A percentile compares a stretch with the other conserved stretches of the same genome.
These are phyloP conservation scores for Fusarium humuli DNA, from an alignment of 2,329 filamentous ascomycete genomes.

Conservation along the genomic window DNA sequence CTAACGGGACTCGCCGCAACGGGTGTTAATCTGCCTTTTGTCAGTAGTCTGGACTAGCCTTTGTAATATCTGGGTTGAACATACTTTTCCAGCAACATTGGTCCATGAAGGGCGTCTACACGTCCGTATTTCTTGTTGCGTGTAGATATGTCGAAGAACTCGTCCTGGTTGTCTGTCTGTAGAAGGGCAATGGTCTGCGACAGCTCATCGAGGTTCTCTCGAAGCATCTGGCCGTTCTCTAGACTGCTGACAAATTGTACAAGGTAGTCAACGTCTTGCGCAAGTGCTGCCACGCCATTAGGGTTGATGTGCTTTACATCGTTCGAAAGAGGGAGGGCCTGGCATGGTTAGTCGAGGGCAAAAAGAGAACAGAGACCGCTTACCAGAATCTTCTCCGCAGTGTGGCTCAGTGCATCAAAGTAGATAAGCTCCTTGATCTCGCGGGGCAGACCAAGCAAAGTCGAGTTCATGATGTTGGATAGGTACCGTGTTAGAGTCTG, in stretches of 20 bases:
- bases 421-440: conserved; percentile 99
- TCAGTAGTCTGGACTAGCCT: conserved; percentile 1
- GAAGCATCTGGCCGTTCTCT: conserved; percentile 84
- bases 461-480: conserved; percentile 96
- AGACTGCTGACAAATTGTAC: conserved; percentile 87
- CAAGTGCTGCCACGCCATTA: conserved; percentile 82
- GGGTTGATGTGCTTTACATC: conserved; percentile 89
- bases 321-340: conserved; percentile 80
- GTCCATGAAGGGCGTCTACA: conserved; percentile 91
- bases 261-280: conserved; percentile 85
- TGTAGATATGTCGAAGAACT: conserved; percentile 93
- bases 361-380: conserved; percentile 33
- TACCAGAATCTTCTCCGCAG: conserved; percentile 85
- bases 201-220: conserved; percentile 90
- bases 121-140: conserved; percentile 94
- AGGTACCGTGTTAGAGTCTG: conserved; percentile 93
- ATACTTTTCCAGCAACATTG: conserved; percentile 91
- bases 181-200: conserved; percentile 92
- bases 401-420: conserved; percentile 93
- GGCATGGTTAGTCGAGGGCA: conserved; percentile 31
- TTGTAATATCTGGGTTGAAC: conserved; percentile 36
- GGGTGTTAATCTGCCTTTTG: conserved; percentile 68
- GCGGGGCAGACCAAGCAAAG: conserved; percentile 89
- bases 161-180: conserved; percentile 89
- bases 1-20: conserved; percentile 69